Evolutionary conservation across 1,284 basidiomycete species (phyloP).

Genomic region (Ustilago shanxiensis): DNA sequence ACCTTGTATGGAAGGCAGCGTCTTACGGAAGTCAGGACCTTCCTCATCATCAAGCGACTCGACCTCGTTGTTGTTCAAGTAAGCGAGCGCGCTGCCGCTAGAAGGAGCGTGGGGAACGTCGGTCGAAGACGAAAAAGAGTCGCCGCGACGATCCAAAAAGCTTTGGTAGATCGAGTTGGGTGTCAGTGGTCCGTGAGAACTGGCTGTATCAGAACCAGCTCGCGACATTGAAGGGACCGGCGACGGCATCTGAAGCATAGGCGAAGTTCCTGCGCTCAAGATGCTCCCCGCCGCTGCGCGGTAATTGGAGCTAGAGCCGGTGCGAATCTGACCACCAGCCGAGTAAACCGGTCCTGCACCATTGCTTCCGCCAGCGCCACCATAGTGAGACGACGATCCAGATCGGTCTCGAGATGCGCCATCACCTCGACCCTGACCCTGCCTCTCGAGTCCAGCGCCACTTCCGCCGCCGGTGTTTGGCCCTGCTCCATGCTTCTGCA

Average conservation of each 20-base stretch:
- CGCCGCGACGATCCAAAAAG: conserved; percentile 45
- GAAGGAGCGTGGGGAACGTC: conserved; percentile 18
- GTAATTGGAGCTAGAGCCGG: conserved; percentile 16
- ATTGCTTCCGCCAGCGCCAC: conserved; percentile 20
- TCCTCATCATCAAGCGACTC: conserved; percentile 30
- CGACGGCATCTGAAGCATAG: conserved; percentile 39
- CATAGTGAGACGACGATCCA: conserved; percentile 29
- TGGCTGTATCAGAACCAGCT: conserved; percentile 44
- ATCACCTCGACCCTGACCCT: conserved; percentile 34
- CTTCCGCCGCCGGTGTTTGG: conserved; percentile 28
- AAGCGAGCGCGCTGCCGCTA: conserved; percentile 21
- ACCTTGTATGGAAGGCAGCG: conserved; percentile 10
- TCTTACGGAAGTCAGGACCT: conserved; percentile 13
- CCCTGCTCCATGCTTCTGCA: conserved; percentile 51
- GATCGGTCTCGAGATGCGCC: conserved; percentile 39
- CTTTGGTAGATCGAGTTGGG: conserved; percentile 47
- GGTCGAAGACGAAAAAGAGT: conserved; percentile 39
- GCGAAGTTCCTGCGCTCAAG: conserved; percentile 23
- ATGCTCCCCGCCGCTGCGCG: conserved; percentile 21
- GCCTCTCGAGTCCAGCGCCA: conserved; percentile 27
- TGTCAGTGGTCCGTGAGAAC: conserved; percentile 48
- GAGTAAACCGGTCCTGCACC: conserved; percentile 18
- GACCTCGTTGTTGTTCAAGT: conserved; percentile 19
- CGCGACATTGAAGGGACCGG: conserved; percentile 47
- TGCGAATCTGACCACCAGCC: conserved; percentile 14